Evolutionary conservation across 1,284 basidiomycete species (phyloP), one percentile per base, ranked within the genome.

Genomic region (Ceratobasidium papillatum): DNA sequence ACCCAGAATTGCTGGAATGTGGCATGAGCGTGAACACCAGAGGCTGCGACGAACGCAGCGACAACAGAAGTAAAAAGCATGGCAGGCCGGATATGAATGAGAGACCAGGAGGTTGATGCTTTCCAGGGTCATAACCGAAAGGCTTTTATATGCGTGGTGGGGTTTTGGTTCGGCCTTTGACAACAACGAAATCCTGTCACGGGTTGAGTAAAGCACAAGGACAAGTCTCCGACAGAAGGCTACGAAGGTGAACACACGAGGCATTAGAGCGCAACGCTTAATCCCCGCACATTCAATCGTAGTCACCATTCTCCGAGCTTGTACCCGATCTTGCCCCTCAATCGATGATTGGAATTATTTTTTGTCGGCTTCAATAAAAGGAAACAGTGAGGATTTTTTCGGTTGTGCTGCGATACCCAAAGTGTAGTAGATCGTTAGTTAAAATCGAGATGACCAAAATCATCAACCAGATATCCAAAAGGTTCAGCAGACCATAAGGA

Each of bases 1-100:
- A 68, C 32, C 76, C 76, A 77, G 47, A 77, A 76, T 17, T 77
- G 52, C 59, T 77, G 76, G 75, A 77, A 77, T 0, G 76, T 77
- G 32, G 76, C 75, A 54, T 77, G 76, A 3, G 76, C 76, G 38
- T 58, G 63, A 19, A 74, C 76, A 45, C 71, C 45, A 45, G 49
- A 69, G 43, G 64, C 61, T n/a, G 52, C 76, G 17, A 72, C 22
- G 36, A 72, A 61, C 11, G 47, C 68, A 22, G 68, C 51, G 11
- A 47, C 11, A 32, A 72, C 27, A 25, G 68, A 49, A 14, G 36
- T 61, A 43, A 72, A 72, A 19, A 72, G 68, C 64, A 66, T 66
- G 19, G 5, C 38, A 9, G 30, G 22, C 5, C 4, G 11, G 22
- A 36, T 3, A 32, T 12, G 25, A 54, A 17, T 1, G n/a, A 63